phyloP scores from a whole-genome alignment of 1,284 basidiomycete genomes.

The Apiotrichum akiyoshidainum region DNA sequence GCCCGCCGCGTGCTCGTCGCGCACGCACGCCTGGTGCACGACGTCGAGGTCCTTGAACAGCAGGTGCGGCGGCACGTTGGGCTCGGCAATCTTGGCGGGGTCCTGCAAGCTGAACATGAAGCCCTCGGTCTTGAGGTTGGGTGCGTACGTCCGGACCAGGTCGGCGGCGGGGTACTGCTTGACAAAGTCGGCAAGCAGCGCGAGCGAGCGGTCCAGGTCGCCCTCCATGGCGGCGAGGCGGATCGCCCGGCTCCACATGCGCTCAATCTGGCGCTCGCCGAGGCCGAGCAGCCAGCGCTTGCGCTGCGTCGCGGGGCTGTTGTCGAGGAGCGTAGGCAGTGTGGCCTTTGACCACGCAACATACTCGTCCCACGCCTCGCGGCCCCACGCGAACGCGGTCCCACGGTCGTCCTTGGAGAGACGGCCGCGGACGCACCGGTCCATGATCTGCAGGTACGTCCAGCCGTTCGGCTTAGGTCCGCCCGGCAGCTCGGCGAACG shows the following conservation, averaged over 20 bases:
- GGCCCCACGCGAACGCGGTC: slow-evolving; percentile 27
- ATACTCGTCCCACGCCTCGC: slow-evolving; percentile 38
- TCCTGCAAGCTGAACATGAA: slow-evolving; percentile 36
- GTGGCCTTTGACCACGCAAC: slow-evolving; percentile 12
- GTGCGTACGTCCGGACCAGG: slow-evolving; percentile 29
- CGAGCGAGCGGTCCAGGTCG: slow-evolving; percentile 7
- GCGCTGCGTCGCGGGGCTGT: slow-evolving; percentile 2
- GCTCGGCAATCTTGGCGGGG: slow-evolving; percentile 33
- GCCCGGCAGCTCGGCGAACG: slow-evolving; percentile 40
- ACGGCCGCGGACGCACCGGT: slow-evolving; percentile 56
- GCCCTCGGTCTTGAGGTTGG: slow-evolving; percentile 9
- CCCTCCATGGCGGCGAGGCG: slow-evolving; percentile 33
- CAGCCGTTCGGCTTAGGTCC: slow-evolving; percentile 54
- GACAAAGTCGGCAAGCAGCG: slow-evolving; percentile 34
- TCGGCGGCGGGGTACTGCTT: slow-evolving; percentile 34
- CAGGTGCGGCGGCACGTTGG: slow-evolving; percentile 47
- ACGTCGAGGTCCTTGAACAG: slow-evolving; percentile 44
- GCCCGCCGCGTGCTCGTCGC: slow-evolving; percentile 31
- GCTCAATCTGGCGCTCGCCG: slow-evolving; percentile 41
- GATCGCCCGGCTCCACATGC: slow-evolving; percentile 40
- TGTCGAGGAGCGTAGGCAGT: neutral
- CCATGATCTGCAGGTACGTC: slow-evolving; percentile 64
- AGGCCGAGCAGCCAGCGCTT: slow-evolving; percentile 33
- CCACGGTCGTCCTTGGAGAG: slow-evolving; percentile 21
- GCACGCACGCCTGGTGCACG: slow-evolving; percentile 43